Conservation (phyloP, 306 rosid species). For the Sophora flavescens region DNA sequence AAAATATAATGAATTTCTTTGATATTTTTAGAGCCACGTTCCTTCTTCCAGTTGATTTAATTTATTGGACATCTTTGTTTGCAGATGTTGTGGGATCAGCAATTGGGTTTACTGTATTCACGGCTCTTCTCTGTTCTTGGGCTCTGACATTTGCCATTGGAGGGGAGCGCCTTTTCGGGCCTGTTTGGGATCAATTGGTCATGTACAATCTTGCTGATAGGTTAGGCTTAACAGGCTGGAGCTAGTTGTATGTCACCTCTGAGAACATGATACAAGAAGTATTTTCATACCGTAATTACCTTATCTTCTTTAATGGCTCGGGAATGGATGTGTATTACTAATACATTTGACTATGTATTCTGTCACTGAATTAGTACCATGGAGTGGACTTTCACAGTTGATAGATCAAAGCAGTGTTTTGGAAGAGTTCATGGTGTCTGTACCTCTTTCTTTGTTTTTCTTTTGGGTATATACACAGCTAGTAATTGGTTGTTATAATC, state of each 20-base stretch:
- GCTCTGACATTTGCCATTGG: constrained; percentile 85
- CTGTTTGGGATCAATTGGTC: constrained; percentile 85
- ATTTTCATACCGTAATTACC: constrained; percentile 8
- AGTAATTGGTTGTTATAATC: neutral
- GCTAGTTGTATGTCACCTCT: constrained; percentile 55
- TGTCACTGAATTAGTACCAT: constrained; percentile 5
- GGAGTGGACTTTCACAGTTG: constrained; percentile 9
- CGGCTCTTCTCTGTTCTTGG: constrained; percentile 78
- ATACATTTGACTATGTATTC: constrained; percentile 29
- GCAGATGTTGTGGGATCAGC: constrained; percentile 79
- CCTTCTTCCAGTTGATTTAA: neutral
- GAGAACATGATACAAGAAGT: neutral
- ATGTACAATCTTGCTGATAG: constrained; percentile 94
- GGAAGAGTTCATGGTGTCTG: constrained; percentile 30
- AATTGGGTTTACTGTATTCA: constrained; percentile 70
- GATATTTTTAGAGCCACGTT: neutral
- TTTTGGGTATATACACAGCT: constrained; percentile 3
- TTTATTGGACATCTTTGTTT: constrained; percentile 40
- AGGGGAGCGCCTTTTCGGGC: constrained; percentile 83
- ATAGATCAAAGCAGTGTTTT: constrained; percentile 28
- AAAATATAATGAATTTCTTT: constrained; percentile 24
- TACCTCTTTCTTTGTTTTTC: neutral
- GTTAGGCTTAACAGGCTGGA: constrained; percentile 80
- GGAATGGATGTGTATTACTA: constrained; percentile 18
- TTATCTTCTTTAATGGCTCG: constrained; percentile 20